Evolutionary conservation across 306 rosid genomes (phyloP), one percentile per base, ranked within the genome.

Genomic region (Quercus cerris): DNA sequence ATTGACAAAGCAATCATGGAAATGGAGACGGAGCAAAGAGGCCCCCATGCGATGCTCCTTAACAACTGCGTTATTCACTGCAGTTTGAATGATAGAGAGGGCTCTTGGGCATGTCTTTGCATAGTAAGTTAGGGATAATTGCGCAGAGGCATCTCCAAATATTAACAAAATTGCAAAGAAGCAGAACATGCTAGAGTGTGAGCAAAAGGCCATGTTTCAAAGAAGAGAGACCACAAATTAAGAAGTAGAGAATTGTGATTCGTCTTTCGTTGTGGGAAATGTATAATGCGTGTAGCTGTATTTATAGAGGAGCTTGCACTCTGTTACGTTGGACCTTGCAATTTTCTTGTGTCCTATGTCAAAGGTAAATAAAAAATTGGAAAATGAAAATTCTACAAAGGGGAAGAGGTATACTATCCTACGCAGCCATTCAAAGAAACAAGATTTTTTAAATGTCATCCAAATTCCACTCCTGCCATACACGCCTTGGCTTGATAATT

Each of bases 21-120:
- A 90, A 86, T 87, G 93, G 54, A 87, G 93, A 67, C 93, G 93
- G 10, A 90, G 91, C 81, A 87, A 80, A 13, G 94, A 90, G 1
- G 90, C 94, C 11, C 92, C 94, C 91, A 90, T 90, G 71, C 94
- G 92, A 54, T 68, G 85, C 64, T 90, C 92, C 84, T 87, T 87
- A 35, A 17, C 0, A 77, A 90, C 92, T 2, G 94, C 92, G 51
- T 79, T 87, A 6, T 1, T 0, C 57, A 86, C 91, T 35, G 91
- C 86, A 12, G 80, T 80, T 64, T 77, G 83, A 18, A 90, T 86
- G 55, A 71, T 85, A 12, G 71, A 87, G 17, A 85, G 84, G 4
- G 91, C 92, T 46, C 13, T 83, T n/a, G 92, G 88, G 56, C 94
- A 90, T 10, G 80, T 73, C 27, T 64, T 28, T 19, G 23, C 82